A percentile compares a stretch with the other conserved stretches of the same genome.
Evolutionary conservation across 345 rosid species (phyloP).

Genomic region (Heritiera littoralis): DNA sequence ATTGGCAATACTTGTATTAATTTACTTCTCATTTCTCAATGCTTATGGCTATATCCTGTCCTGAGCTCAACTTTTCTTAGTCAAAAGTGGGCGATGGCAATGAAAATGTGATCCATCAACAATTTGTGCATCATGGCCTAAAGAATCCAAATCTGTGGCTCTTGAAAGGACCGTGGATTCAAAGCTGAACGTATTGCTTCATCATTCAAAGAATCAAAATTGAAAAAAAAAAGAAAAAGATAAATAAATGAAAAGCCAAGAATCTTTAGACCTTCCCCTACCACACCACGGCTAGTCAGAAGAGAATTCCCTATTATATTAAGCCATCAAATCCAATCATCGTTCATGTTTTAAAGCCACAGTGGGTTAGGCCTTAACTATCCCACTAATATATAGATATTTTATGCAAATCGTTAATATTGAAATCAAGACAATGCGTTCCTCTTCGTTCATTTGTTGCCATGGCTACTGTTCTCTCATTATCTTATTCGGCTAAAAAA

Average conservation of each 20-base stretch:
- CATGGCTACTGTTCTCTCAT: not conserved
- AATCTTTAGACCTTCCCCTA: constrained; percentile 3
- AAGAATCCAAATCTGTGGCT: not conserved
- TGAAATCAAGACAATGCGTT: constrained; percentile 14
- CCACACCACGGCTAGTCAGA: constrained; percentile 5
- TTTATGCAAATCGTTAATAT: constrained; percentile 2
- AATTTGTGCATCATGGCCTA: constrained; percentile 6
- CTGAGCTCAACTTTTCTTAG: constrained; percentile 20
- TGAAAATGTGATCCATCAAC: constrained; percentile 18
- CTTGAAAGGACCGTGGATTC: constrained; percentile 21
- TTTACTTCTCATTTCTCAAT: not conserved
- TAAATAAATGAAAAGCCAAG: not conserved
- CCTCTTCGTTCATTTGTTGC: constrained; percentile 27
- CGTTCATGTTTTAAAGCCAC: not conserved
- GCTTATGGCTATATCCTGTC: not conserved
- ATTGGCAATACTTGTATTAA: no score
- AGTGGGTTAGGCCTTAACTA: constrained; percentile 36
- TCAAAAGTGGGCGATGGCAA: constrained; percentile 28
- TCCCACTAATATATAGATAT: constrained; percentile 23
- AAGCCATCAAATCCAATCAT: constrained; percentile 16
- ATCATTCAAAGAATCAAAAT: constrained; percentile 18
- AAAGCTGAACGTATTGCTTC: constrained; percentile 7
- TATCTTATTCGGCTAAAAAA: not conserved
- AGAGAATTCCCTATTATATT: not conserved
- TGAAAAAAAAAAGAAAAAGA: not conserved